phyloP scores from a whole-genome alignment of 352 stramenopile genomes.

The Phytophthora litchii region DNA sequence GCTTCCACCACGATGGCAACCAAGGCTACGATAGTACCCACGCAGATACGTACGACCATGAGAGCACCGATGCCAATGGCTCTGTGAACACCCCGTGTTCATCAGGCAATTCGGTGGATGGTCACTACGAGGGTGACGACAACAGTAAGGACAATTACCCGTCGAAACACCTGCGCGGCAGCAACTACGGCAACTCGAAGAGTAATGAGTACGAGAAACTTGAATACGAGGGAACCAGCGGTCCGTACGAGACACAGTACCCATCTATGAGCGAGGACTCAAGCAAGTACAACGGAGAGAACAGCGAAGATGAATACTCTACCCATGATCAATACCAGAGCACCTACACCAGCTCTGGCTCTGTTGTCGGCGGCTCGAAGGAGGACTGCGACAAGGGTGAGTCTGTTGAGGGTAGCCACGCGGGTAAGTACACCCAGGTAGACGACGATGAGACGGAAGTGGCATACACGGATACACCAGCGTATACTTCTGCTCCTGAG shows the following conservation, averaged over 20 bases:
- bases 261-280: background rate
- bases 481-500: background rate
- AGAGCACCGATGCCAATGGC: constrained; percentile 5
- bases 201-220: constrained; percentile 9
- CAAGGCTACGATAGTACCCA: constrained; percentile 6
- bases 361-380: constrained; percentile 1
- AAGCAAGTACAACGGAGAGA: background rate
- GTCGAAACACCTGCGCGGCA: constrained; percentile 26
- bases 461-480: constrained; percentile 3
- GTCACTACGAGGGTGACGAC: constrained; percentile 3
- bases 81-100: constrained; percentile 13
- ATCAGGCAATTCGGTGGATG: constrained; percentile 13
- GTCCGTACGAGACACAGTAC: constrained; percentile 5
- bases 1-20: constrained; percentile 2
- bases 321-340: constrained; percentile 9
- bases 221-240: constrained; percentile 10
- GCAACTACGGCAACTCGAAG: constrained; percentile 11
- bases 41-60: background rate
- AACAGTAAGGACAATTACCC: constrained; percentile 20
- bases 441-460: constrained; percentile 9
- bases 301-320: constrained; percentile 8
- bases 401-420: constrained; percentile 3
- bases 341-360: constrained; percentile 15
- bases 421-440: background rate
- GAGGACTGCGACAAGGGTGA: constrained; percentile 1